Evolutionary conservation across 352 stramenopile species (phyloP), one percentile per base, ranked within the genome.

Genomic region (Globisporangium okanoganense): DNA sequence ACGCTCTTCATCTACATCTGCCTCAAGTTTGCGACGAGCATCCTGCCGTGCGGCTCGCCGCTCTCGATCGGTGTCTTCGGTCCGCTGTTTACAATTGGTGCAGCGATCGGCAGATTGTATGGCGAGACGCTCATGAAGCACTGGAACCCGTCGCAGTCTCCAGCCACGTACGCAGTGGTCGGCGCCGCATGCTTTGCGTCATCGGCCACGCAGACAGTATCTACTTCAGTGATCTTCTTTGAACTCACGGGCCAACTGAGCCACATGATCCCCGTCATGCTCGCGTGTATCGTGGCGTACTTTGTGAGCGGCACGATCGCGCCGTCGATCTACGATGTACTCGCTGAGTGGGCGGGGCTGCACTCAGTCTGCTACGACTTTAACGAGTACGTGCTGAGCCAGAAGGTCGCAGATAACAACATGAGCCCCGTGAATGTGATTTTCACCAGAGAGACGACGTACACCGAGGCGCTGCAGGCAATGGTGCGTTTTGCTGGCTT

Each of bases 201-300:
- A 0, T 96, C 90, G 5, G 92, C 93, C 10, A 98, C 94, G 5
- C 72, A 93, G 52, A 95, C 93, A 0, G 85, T 98, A 7, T 97
- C 85, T 0, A 94, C 85, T 1, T 79, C 82, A 0, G 81, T 94
- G 13, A 92, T 94, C 24, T 92, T 98, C 71, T 94, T 94, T 48
- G 85, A 94, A 59, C 66, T 94, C 29, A 92, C 85, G 1, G 85
- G 85, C 0, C 85, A 92, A 36, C 65, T 92, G 10, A 92, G 81
- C 51, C 82, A 94, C 70, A 88, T 94, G 78, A 72, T 92, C 10
- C 85, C 85, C 1, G 79, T 94, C 16, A 90, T 90, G 85, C 62
- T 97, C 24, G 78, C 81, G 24, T 92, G 83, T 31, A 83, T 94
- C 10, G 75, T 85, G 14, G 78, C 83, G 25, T 94, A 96, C 57